Evolutionary conservation across 108 stramenopile species (phyloP), one percentile per base, ranked within the genome.

Genomic region (Skeletonema menzelii): DNA sequence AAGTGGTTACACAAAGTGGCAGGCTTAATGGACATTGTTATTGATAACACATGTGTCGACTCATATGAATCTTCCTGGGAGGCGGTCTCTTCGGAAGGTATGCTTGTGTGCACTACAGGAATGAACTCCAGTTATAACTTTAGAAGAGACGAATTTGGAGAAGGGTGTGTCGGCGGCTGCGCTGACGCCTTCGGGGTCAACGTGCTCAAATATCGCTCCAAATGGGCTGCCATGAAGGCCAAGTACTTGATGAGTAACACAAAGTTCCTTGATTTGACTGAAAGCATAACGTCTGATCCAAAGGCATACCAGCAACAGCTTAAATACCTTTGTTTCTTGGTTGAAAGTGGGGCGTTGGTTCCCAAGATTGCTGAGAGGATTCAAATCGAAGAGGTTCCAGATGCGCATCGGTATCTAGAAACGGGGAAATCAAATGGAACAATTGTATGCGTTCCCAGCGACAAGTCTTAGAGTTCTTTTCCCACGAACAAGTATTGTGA

Each of bases 11-110:
- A 75, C 17, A 44, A 59, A 3, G 46, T 86, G 12, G 37, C 78
- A 35, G 87, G 85, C n/a, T 49, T 69, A 58, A 86, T 88, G 81
- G 85, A 88, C 59, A 34, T 84, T 63, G 84, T 86, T 8, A 81
- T 88, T 71, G 87, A 88, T 44, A 76, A 77, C 62, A 68, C 67
- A 0, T 85, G 87, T 64, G 31, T 84, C 12, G 82, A 84, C 37
- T 57, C 70, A 8, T 66, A 72, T 27, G 76, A 73, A 44, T 70
- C 83, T 26, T 62, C 75, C 13, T 60, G 73, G 44, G 65, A 71
- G 13, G 70, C 79, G 20, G 59, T 88, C 30, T 68, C 64, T 19
- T 2, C 40, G 27, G 56, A 80, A 58, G 85, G 85, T 13, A 49
- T 46, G 13, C 55, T 88, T 32, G 61, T 86, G 12, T 82, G 80